Base-by-base conservation (phyloP, 352 stramenopile species). In the Phytopythium mirpurense region DNA sequence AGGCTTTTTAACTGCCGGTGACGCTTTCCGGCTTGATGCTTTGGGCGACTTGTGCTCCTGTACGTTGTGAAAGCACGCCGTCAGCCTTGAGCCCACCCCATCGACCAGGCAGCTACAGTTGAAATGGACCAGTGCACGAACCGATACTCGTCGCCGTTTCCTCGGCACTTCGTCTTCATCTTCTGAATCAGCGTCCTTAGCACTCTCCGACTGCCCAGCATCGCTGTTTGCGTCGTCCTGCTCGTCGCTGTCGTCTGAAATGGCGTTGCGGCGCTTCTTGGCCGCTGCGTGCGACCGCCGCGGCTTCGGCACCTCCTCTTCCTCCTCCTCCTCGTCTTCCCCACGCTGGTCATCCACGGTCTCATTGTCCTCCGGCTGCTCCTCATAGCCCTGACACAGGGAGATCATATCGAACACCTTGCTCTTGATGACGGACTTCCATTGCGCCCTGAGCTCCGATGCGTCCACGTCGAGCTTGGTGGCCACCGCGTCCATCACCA, bases 401-500 rank as follows among this genome's bases (percentile, higher is more conserved):
- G 71, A 57, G n/a, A 88, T 36, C 61, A 84, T 44, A 9, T 87
- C 71, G 5, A 68, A 47, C 24, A 86, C 68, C 19, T 88, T 40
- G 37, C 64, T 42, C 56, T 78, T 85, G 24, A 91, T 60, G 18
- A 47, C 53, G 29, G 57, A 27, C 49, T 72, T 87, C 72, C 72
- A 82, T 18, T 74, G 24, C 14, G 56, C 58, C 54, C 82, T 83
- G 3, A 89, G 50, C 12, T 80, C 72, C 9, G 26, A 16, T 36
- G 60, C 62, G 19, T 69, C 57, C 35, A 88, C 78, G 12, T 57
- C 60, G 11, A 93, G 72, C 38, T 67, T 72, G 23, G 46, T 37
- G 18, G 78, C 76, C 29, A 94, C 54, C 40, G 72, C 72, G 47
- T 76, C 52, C 57, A 78, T 67, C 29, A 94, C 56, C 24, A 64